A percentile compares a stretch with the other conserved stretches of the same genome.
Evolutionary conservation across 2,329 filamentous ascomycete species (phyloP).

Genomic region (Colletotrichum liaoningense): DNA sequence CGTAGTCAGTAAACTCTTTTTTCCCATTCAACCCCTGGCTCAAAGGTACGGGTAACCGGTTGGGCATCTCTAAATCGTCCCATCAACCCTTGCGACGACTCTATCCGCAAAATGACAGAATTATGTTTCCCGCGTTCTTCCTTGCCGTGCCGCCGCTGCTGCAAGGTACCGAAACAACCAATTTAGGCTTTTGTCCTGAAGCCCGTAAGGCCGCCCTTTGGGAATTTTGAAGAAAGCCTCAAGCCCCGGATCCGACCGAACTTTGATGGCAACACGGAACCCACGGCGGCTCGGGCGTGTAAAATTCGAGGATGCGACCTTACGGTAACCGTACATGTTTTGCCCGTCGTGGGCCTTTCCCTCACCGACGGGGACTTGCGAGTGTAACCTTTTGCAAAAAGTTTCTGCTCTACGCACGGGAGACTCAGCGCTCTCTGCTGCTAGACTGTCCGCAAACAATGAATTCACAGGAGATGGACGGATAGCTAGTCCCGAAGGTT

Average conservation of each 20-base stretch:
- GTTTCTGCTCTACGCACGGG: not conserved
- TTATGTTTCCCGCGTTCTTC: not conserved
- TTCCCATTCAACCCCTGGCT: not conserved
- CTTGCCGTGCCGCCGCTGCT: not conserved
- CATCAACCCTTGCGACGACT: not conserved
- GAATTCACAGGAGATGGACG: not conserved
- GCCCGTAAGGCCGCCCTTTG: not conserved
- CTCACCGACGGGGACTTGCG: not conserved
- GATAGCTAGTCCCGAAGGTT: not conserved
- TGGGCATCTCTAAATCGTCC: constrained; percentile 18
- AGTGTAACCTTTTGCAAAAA: not conserved
- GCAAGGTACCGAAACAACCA: not conserved
- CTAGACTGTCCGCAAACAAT: not conserved
- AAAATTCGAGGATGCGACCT: not conserved
- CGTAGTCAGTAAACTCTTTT: not conserved
- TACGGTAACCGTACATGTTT: too few relatives aligned
- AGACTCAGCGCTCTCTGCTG: not conserved
- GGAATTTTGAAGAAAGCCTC: not conserved
- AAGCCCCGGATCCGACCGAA: not conserved
- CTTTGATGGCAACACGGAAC: too few relatives aligned
- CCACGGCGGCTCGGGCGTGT: not conserved
- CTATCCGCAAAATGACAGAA: not conserved
- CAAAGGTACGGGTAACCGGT: not conserved
- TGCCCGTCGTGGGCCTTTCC: not conserved
- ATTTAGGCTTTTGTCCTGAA: not conserved